A percentile compares a stretch with the other conserved stretches of the same genome.
These are phyloP conservation scores for Wickerhamia fluorescens DNA, from an alignment of 805 yeast species.

Conservation along the genomic window DNA sequence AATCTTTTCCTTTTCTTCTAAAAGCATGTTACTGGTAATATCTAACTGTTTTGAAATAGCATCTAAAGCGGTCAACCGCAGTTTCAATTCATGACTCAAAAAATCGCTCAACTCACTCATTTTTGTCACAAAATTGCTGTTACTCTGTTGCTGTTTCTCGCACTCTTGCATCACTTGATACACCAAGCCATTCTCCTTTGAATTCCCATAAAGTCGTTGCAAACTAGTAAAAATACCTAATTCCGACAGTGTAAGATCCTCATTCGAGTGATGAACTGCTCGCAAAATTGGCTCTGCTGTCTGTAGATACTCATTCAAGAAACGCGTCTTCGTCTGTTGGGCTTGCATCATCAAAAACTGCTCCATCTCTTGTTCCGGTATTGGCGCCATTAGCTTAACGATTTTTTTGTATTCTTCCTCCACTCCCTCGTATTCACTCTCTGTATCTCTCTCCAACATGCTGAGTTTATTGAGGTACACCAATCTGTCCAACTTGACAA, in stretches of 20 bases:
- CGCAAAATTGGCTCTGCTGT: slow-evolving; percentile 25
- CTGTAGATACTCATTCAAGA: slow-evolving; percentile 21
- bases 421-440: slow-evolving; percentile 9
- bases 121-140: slow-evolving; percentile 2
- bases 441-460: slow-evolving; percentile 12
- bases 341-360: slow-evolving; percentile 16
- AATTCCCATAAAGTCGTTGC: slow-evolving; percentile 10
- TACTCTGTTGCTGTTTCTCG: slow-evolving; percentile 3
- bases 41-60: slow-evolving; percentile 8
- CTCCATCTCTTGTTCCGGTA: slow-evolving; percentile 7
- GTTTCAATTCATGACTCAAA: slow-evolving; percentile 8
- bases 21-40: slow-evolving; percentile 2
- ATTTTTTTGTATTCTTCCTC: slow-evolving; percentile 5
- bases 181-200: slow-evolving; percentile 6
- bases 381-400: slow-evolving; percentile 1
- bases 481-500: slow-evolving; percentile 18
- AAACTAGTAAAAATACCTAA: slow-evolving; percentile 15
- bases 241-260: slow-evolving; percentile 22
- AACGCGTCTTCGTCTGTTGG: slow-evolving; percentile 4
- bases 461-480: slow-evolving; percentile 21
- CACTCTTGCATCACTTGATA: slow-evolving; percentile 10
- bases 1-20: slow-evolving; percentile 7
- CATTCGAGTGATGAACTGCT: slow-evolving; percentile 23
- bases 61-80: slow-evolving; percentile 12
- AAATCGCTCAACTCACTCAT: slow-evolving; percentile 3